Percentiles rank a stretch among this genome's conserved stretches.
Evolutionary conservation across 345 rosid genomes (phyloP).

Genomic region (Ceriops decandra): DNA sequence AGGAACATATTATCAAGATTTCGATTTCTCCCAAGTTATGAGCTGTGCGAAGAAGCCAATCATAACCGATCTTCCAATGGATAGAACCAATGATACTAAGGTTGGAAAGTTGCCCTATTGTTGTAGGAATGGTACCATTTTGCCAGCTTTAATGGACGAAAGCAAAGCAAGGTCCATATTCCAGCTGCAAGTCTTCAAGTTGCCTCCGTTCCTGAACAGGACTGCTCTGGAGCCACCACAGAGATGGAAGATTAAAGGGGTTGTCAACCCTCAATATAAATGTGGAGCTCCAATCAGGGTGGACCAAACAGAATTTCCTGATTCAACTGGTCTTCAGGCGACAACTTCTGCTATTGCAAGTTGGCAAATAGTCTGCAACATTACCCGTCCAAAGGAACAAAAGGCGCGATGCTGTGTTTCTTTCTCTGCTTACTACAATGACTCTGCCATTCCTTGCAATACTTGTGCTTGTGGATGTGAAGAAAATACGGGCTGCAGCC

Average conservation of each 20-base stretch:
- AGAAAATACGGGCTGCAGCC: conserved; percentile 32
- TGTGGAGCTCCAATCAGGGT: conserved; percentile 78
- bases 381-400: conserved; percentile 53
- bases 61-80: conserved; percentile 68
- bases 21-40: conserved; percentile 69
- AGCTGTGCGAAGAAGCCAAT: conserved; percentile 63
- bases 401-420: conserved; percentile 78
- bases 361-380: conserved; percentile 83
- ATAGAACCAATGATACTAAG: conserved; percentile 43
- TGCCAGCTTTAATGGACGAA: conserved; percentile 63
- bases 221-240: conserved; percentile 71
- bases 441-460: conserved; percentile 70
- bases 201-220: conserved; percentile 63
- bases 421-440: conserved; percentile 84
- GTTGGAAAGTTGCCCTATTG: conserved; percentile 69
- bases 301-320: conserved; percentile 67
- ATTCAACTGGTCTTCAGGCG: conserved; percentile 57
- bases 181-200: conserved; percentile 68
- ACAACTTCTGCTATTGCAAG: conserved; percentile 48
- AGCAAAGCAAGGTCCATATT: conserved; percentile 52
- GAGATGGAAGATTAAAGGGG: conserved; percentile 65
- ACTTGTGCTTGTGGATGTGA: conserved; percentile 92
- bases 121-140: conserved; percentile 70
- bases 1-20: conserved; percentile 50
- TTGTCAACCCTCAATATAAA: conserved; percentile 57